Percentiles rank a stretch among this genome's conserved stretches.
Evolutionary conservation across 192 early-diverging fungal genomes (phyloP).

Genomic region (Phlyctochytrium bullatum): DNA sequence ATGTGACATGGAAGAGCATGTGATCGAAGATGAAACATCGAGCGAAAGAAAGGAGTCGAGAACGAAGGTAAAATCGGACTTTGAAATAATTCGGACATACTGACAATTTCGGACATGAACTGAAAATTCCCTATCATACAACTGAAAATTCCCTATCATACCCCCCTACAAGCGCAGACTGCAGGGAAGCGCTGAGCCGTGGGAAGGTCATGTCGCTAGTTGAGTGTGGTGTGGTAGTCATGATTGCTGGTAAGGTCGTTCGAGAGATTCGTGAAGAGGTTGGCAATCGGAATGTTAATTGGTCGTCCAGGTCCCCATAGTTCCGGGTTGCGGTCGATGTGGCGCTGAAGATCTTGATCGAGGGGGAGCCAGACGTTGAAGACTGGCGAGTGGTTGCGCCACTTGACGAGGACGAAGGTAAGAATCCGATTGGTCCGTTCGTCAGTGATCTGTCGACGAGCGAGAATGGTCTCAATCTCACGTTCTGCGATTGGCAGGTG

Average conservation of each 20-base stretch:
- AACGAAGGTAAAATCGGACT: too few species aligned
- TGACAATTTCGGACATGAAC: too few species aligned
- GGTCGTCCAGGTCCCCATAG: too few species aligned
- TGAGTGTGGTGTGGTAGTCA: background rate
- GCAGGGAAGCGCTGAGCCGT: background rate
- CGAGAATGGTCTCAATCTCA: conserved; percentile 6
- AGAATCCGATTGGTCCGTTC: too few species aligned
- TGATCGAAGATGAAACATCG: too few species aligned
- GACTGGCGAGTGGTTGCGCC: background rate
- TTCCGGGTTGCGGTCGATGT: background rate
- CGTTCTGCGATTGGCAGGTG: background rate
- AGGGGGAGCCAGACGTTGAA: background rate
- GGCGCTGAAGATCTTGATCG: too few species aligned
- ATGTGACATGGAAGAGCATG: too few species aligned
- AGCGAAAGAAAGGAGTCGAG: too few species aligned
- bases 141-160: conserved; percentile 1
- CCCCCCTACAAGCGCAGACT: conserved; percentile 1
- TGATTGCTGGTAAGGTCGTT: background rate
- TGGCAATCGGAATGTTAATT: background rate
- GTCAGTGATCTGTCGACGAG: conserved; percentile 3
- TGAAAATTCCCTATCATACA: too few species aligned
- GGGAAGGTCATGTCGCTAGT: background rate
- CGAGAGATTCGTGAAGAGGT: background rate
- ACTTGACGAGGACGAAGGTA: background rate
- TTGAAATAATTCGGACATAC: too few species aligned